Evolutionary conservation across 2,329 filamentous ascomycete species (phyloP).

Genomic region (Fusarium poae): DNA sequence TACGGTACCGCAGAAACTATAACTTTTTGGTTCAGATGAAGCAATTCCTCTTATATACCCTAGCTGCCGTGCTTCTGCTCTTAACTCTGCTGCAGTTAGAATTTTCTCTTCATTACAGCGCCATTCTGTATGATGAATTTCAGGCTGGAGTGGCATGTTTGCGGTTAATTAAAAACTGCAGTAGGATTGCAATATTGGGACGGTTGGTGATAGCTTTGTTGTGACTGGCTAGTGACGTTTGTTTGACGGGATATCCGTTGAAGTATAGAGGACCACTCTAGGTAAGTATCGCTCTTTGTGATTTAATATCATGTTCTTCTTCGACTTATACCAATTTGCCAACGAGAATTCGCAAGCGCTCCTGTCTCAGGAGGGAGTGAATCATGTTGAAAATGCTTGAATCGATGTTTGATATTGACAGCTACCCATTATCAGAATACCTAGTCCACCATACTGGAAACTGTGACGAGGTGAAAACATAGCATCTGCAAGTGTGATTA

Average conservation of each 20-base stretch:
- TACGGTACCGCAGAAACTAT: neutral
- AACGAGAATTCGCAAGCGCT: neutral
- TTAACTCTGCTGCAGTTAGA: too few relatives aligned
- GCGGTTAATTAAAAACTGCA: rapidly evolving
- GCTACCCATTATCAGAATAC: rapidly evolving
- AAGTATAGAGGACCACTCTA: too few relatives aligned
- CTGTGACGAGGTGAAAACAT: neutral
- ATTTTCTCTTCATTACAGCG: neutral
- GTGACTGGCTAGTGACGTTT: too few relatives aligned
- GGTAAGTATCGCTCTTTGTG: too few relatives aligned
- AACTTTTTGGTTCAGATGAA: too few relatives aligned
- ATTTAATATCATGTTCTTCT: too few relatives aligned
- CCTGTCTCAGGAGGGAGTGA: neutral
- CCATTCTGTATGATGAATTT: neutral
- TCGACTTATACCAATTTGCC: neutral
- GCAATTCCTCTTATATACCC: too few relatives aligned
- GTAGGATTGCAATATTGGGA: too few relatives aligned
- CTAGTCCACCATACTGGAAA: rapidly evolving
- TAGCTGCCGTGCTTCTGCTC: too few relatives aligned
- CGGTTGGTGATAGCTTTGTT: neutral
- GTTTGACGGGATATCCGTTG: too few relatives aligned
- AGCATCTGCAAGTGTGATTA: neutral
- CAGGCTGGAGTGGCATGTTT: neutral
- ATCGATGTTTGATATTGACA: neutral
- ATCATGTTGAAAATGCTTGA: neutral